Percentiles rank a stretch among this genome's conserved stretches.
phyloP scores from a whole-genome alignment of 1,284 basidiomycete species.

The Spongiforma sp. region DNA sequence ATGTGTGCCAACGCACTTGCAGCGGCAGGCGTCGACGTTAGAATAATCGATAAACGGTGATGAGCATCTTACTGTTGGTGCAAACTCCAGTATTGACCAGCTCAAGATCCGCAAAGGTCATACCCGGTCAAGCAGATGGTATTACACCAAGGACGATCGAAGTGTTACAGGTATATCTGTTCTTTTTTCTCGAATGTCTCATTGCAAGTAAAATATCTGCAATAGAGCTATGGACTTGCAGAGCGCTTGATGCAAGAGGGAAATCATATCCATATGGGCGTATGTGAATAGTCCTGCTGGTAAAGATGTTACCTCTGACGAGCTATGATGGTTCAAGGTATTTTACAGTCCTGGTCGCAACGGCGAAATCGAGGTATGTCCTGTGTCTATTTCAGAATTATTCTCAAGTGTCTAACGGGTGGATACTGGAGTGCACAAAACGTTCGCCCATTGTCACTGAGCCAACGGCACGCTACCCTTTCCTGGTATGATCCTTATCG shows the following conservation, averaged over 20 bases:
- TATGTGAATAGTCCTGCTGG: conserved; percentile 52
- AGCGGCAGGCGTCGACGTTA: background rate
- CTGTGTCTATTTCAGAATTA: background rate
- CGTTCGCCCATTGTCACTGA: conserved; percentile 62
- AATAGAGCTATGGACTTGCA: conserved; percentile 74
- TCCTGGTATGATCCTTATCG: conserved; percentile 50
- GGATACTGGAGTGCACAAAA: conserved; percentile 53
- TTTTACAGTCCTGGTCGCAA: conserved; percentile 69
- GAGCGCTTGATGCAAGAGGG: conserved; percentile 69
- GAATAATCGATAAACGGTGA: background rate
- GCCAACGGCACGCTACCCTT: conserved; percentile 65
- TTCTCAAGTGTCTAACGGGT: background rate
- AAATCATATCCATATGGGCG: conserved; percentile 71
- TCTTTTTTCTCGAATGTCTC: background rate
- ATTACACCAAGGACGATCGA: background rate
- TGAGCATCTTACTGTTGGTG: background rate
- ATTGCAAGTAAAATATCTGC: background rate
- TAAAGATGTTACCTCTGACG: background rate
- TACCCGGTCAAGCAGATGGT: background rate
- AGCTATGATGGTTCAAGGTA: conserved; percentile 45
- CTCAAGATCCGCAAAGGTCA: background rate
- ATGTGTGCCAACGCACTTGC: background rate
- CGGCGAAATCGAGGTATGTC: conserved; percentile 62
- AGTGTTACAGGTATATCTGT: background rate
- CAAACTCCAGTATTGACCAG: background rate